Base-by-base conservation (phyloP, 805 yeast species). In the Schizosaccharomyces lindneri region DNA sequence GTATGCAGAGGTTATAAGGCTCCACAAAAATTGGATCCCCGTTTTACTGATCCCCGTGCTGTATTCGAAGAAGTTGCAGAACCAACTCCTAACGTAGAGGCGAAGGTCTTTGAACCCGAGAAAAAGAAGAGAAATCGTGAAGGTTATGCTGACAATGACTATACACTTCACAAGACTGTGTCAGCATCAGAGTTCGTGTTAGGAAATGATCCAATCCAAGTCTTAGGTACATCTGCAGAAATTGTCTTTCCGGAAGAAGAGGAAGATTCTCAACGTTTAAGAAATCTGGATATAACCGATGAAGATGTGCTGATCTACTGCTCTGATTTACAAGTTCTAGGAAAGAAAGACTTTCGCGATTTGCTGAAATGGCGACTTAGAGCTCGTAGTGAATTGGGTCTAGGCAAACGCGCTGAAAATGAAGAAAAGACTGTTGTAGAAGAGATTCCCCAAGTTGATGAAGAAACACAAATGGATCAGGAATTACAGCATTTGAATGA, bases 141-240 rank as follows among this genome's bases (percentile, higher is more conserved):
- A 67, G 99, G 99, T 80, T 93, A 93, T 73, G 97, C 86, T 63
- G 97, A 90, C 68, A 96, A 94, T 61, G 95, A 93, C 68, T 81
- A 84, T 68, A 75, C 80, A 41, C 77, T 78, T 65, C 85, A 80
- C 70, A 89, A 87, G 68, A 79, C 82, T 9, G 75, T 81, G 75
- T 80, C 87, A 17, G 75, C 88, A 6, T 71, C 88, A 70, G 96
- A 90, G 5, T 89, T 93, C 73, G 80, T 93, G 55, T 82, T 77
- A 67, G 77, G 81, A 63, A 90, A 83, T 51, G 95, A 85, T 64
- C 94, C 97, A 11, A 86, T 93, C 55, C 83, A 82, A 65, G 76
- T 83, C 64, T 77, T 93, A 62, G 98, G 97, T 62, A 75, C 80
- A 41, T 77, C 82, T 65, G 83, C 82, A 64, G 79, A 78, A 68